Conservation (phyloP, 2,329 filamentous ascomycete genomes). For the Penicillium freii region DNA sequence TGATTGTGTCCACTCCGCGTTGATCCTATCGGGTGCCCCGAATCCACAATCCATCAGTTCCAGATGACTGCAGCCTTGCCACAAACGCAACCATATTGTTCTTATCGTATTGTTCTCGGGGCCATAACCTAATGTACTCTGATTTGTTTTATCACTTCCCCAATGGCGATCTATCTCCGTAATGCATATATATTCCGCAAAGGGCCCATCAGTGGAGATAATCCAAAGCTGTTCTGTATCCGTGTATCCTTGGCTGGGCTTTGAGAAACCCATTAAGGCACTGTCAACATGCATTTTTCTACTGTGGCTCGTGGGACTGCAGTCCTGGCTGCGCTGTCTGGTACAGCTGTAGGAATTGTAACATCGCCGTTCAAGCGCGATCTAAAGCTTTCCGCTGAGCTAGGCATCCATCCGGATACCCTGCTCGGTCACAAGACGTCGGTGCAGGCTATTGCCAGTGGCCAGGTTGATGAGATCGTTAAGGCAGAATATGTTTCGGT, state of each 20-base stretch:
- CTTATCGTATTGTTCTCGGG: slow-evolving; percentile 14
- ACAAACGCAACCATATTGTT: slow-evolving; percentile 18
- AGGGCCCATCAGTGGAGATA: neutral
- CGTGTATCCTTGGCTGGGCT: neutral
- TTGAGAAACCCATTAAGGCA: neutral
- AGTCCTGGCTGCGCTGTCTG: slow-evolving; percentile 10
- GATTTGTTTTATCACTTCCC: neutral
- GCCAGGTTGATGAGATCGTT: neutral
- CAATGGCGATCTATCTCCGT: neutral
- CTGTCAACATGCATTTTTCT: slow-evolving; percentile 11
- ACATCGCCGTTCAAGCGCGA: slow-evolving; percentile 13
- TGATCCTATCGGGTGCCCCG: neutral
- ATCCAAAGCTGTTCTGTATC: neutral
- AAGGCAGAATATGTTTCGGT: slow-evolving; percentile 12
- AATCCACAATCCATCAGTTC: slow-evolving; percentile 2
- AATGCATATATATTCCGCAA: slow-evolving; percentile 10
- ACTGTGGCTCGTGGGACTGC: neutral
- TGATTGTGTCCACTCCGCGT: neutral
- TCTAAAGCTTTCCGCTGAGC: slow-evolving; percentile 18
- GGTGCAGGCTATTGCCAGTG: slow-evolving; percentile 1
- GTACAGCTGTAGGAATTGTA: neutral
- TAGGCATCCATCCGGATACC: slow-evolving; percentile 16
- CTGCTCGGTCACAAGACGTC: slow-evolving; percentile 10
- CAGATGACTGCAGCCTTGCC: slow-evolving; percentile 6
- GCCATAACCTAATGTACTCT: neutral